phyloP scores from a whole-genome alignment of 1,284 basidiomycete genomes.

The Bondarzewia mesenterica region DNA sequence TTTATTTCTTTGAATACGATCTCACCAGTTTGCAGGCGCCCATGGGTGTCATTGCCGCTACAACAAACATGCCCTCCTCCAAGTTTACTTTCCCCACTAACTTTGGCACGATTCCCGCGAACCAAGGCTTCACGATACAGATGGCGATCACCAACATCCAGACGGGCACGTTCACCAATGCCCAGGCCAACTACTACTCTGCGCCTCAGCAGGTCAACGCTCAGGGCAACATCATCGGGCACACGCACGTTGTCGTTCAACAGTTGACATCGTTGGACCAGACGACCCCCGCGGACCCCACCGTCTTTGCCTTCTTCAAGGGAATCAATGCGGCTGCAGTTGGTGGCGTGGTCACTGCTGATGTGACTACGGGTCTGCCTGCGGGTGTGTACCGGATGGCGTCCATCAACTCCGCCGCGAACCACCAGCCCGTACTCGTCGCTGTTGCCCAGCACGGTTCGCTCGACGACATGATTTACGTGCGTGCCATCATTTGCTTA shows the following conservation, averaged over 20 bases:
- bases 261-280: slow-evolving; percentile 32
- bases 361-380: slow-evolving; percentile 43
- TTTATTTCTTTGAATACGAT: not conserved
- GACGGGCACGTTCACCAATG: slow-evolving; percentile 48
- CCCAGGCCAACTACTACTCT: slow-evolving; percentile 38
- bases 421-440: slow-evolving; percentile 42
- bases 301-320: slow-evolving; percentile 54
- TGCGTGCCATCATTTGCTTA: slow-evolving; percentile 15
- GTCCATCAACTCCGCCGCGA: slow-evolving; percentile 44
- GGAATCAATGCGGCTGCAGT: slow-evolving; percentile 37
- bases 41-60: slow-evolving; percentile 43
- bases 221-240: slow-evolving; percentile 38
- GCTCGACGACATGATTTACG: slow-evolving; percentile 43
- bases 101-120: slow-evolving; percentile 34
- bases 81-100: slow-evolving; percentile 48
- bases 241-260: slow-evolving; percentile 55
- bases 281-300: slow-evolving; percentile 40
- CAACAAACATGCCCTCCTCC: slow-evolving; percentile 40
- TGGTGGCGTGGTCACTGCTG: slow-evolving; percentile 39
- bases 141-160: slow-evolving; percentile 36
- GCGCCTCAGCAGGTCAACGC: slow-evolving; percentile 38
- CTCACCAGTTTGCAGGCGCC: slow-evolving; percentile 23
- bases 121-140: slow-evolving; percentile 39
- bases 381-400: slow-evolving; percentile 48
- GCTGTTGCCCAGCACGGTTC: slow-evolving; percentile 44